Evolutionary conservation across 2,329 filamentous ascomycete genomes (phyloP).

Genomic region (Trichothecium roseum): DNA sequence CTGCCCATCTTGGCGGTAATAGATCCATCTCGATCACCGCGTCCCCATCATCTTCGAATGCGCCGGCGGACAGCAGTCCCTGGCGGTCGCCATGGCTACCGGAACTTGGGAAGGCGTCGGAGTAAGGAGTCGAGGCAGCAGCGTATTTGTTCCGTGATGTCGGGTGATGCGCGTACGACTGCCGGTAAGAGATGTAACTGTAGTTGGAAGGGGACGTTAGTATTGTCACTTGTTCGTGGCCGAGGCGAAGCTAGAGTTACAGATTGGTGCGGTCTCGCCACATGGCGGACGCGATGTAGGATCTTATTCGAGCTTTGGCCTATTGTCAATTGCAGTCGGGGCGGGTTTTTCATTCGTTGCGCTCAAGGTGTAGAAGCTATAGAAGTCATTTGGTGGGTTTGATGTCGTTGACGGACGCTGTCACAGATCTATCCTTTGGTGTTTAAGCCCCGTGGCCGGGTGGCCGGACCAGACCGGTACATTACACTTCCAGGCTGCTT

Average conservation of each 20-base stretch:
- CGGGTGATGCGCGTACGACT: constrained; percentile 94
- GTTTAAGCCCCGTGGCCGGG: too few species aligned
- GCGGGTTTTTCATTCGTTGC: too few species aligned
- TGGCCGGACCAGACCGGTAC: too few species aligned
- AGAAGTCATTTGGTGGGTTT: too few species aligned
- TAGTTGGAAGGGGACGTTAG: constrained; percentile 12
- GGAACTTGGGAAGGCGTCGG: constrained; percentile 44
- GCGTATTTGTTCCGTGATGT: constrained; percentile 70
- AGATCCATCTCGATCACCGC: constrained; percentile 98
- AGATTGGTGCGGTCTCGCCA: constrained; percentile 99
- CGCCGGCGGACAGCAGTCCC: constrained; percentile 72
- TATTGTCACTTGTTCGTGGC: constrained; percentile 5
- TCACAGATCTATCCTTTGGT: too few species aligned
- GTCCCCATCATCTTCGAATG: constrained; percentile 79
- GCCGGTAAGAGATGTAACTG: constrained; percentile 97
- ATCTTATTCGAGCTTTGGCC: too few species aligned
- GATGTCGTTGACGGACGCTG: too few species aligned
- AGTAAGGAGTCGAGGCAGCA: constrained; percentile 39
- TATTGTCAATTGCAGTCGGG: too few species aligned
- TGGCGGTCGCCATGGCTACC: constrained; percentile 46
- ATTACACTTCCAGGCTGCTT: too few species aligned
- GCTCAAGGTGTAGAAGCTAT: too few species aligned
- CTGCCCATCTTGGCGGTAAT: constrained; percentile 88
- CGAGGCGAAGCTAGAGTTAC: constrained; percentile 40
- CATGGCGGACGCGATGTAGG: constrained; percentile 55